Conservation (phyloP, 1,284 basidiomycete genomes). For the Ustilago hordei region DNA sequence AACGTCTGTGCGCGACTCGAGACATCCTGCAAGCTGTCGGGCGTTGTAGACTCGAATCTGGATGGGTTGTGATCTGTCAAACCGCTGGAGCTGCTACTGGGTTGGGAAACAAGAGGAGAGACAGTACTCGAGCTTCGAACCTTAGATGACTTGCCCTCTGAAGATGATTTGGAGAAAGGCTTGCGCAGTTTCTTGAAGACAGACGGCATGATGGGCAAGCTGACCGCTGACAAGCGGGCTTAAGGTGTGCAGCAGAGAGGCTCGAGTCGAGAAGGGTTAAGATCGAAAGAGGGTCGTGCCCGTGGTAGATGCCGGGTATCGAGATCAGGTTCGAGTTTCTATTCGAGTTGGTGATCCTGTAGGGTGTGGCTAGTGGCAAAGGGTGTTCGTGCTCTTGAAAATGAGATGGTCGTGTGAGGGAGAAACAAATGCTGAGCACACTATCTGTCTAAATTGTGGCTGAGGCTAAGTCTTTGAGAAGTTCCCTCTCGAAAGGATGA, state of each 20-base stretch:
- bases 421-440: not conserved
- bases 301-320: not conserved
- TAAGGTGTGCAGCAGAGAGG: not conserved
- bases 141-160: slow-evolving; percentile 12
- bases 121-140: slow-evolving; percentile 7
- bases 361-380: not conserved
- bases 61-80: not conserved
- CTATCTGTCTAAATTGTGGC: not conserved
- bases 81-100: not conserved
- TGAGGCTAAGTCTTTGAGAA: not conserved
- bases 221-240: not conserved
- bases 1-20: slow-evolving; percentile 7
- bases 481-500: not conserved
- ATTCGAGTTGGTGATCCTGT: not conserved
- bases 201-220: slow-evolving; percentile 26
- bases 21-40: slow-evolving; percentile 9
- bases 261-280: not conserved
- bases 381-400: not conserved
- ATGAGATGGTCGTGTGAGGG: not conserved
- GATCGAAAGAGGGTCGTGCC: not conserved
- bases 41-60: slow-evolving; percentile 2
- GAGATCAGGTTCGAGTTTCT: not conserved
- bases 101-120: not conserved
- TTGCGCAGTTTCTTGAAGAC: slow-evolving; percentile 35
- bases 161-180: slow-evolving; percentile 23